These are phyloP conservation scores for Kondoa subrosea DNA, from an alignment of 768 basidiomycete species.

Conservation along the genomic window DNA sequence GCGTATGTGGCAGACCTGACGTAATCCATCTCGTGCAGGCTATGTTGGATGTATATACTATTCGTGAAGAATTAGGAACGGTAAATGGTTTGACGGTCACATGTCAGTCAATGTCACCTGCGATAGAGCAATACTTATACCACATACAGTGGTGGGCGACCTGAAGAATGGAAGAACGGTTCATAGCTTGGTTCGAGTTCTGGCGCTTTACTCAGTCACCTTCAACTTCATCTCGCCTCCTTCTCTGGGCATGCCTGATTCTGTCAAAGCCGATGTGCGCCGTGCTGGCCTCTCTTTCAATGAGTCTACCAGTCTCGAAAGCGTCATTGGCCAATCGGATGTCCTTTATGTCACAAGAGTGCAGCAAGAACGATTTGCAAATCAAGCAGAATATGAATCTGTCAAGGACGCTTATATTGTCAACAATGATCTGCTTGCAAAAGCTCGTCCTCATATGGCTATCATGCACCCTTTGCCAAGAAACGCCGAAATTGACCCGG, in stretches of 20 bases:
- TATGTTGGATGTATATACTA: slow-evolving; percentile 46
- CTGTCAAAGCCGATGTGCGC: slow-evolving; percentile 62
- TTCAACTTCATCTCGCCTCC: slow-evolving; percentile 90
- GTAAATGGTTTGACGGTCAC: slow-evolving; percentile 85
- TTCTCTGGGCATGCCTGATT: slow-evolving; percentile 72
- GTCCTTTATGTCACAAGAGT: slow-evolving; percentile 92
- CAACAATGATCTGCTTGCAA: slow-evolving; percentile 78
- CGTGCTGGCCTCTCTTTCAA: slow-evolving; percentile 63
- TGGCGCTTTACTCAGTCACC: slow-evolving; percentile 78
- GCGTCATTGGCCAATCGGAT: slow-evolving; percentile 79
- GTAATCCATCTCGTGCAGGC: slow-evolving; percentile 38
- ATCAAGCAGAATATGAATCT: slow-evolving; percentile 63
- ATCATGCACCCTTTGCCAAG: slow-evolving; percentile 98
- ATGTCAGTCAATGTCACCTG: slow-evolving; percentile 13
- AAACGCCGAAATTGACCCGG: slow-evolving; percentile 93
- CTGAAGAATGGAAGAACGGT: slow-evolving; percentile 96
- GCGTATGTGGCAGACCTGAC: slow-evolving; percentile 5
- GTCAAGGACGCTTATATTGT: slow-evolving; percentile 86
- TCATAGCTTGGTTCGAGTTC: slow-evolving; percentile 79
- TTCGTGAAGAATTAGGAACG: slow-evolving; percentile 78
- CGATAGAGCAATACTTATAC: background rate
- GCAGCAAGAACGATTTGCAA: slow-evolving; percentile 82
- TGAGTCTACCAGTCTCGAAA: slow-evolving; percentile 74
- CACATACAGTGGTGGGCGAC: slow-evolving; percentile 49
- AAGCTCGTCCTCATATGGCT: slow-evolving; percentile 92